phyloP scores from a whole-genome alignment of 1,139 yeast species.

The Arxiozyma telluris region DNA sequence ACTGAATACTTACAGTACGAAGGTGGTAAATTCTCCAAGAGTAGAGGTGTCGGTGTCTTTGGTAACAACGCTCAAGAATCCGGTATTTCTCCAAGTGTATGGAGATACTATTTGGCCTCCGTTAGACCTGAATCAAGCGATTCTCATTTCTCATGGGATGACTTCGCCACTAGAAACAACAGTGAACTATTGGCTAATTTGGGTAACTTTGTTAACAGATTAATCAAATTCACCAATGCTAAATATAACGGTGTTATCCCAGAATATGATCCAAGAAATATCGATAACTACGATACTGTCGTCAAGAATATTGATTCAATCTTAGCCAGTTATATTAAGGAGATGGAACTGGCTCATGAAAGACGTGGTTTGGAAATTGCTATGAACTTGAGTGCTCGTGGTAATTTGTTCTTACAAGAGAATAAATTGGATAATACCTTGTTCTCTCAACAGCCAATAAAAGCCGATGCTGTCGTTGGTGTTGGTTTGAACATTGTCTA shows the following conservation, averaged over 20 bases:
- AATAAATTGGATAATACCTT: slow-evolving; percentile 86
- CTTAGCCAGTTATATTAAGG: slow-evolving; percentile 51
- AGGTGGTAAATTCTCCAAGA: slow-evolving; percentile 95
- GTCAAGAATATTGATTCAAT: slow-evolving; percentile 53
- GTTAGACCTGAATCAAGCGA: slow-evolving; percentile 94
- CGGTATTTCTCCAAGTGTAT: slow-evolving; percentile 82
- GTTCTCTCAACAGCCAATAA: slow-evolving; percentile 64
- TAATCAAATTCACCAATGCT: slow-evolving; percentile 80
- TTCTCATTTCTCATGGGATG: slow-evolving; percentile 95
- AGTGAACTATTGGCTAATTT: slow-evolving; percentile 87
- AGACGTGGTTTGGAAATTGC: slow-evolving; percentile 58
- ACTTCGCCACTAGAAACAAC: slow-evolving; percentile 88
- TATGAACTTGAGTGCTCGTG: slow-evolving; percentile 76
- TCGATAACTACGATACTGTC: slow-evolving; percentile 44
- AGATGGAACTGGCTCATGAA: slow-evolving; percentile 71
- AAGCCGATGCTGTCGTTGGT: slow-evolving; percentile 87
- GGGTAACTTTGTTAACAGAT: slow-evolving; percentile 93
- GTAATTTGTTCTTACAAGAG: slow-evolving; percentile 83
- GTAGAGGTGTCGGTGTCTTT: slow-evolving; percentile 94
- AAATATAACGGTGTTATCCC: slow-evolving; percentile 91
- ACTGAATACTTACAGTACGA: slow-evolving; percentile 96
- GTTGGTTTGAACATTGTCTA: slow-evolving; percentile 85
- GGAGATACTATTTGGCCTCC: slow-evolving; percentile 93
- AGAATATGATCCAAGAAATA: slow-evolving; percentile 37
- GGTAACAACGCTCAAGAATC: slow-evolving; percentile 96